phyloP scores from a whole-genome alignment of 768 basidiomycete species.

The Glaciozyma antarctica region DNA sequence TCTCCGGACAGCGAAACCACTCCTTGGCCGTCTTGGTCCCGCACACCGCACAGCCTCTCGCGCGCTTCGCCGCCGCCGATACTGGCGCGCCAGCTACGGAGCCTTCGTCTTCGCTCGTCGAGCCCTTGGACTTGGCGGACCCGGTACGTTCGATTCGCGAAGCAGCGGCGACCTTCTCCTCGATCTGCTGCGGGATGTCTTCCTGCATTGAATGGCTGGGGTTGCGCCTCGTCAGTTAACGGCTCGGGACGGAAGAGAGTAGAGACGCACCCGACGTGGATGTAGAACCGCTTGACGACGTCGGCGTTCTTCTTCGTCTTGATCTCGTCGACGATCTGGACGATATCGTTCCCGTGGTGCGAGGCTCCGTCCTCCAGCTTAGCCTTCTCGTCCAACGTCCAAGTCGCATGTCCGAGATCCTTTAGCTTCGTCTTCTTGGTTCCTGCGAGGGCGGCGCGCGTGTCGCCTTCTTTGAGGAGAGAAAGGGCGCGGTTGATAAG shows the following conservation, averaged over 20 bases:
- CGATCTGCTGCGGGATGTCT: slow-evolving; percentile 28
- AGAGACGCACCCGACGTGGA: slow-evolving; percentile 18
- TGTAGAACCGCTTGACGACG: slow-evolving; percentile 34
- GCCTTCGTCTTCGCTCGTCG: slow-evolving; percentile 23
- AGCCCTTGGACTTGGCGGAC: slow-evolving; percentile 5
- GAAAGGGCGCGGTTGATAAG: slow-evolving; percentile 25
- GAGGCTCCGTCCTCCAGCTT: slow-evolving; percentile 20
- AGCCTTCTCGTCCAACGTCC: slow-evolving; percentile 27
- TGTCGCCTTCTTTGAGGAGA: slow-evolving; percentile 21
- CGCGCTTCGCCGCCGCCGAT: slow-evolving; percentile 5
- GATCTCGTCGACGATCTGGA: slow-evolving; percentile 20
- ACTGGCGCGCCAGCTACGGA: slow-evolving; percentile 20
- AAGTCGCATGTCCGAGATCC: slow-evolving; percentile 23
- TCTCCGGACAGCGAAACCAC: slow-evolving; percentile 34
- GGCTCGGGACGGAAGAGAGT: no score
- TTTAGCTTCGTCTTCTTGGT: slow-evolving; percentile 15
- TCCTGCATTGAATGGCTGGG: slow-evolving; percentile 30
- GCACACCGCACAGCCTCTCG: slow-evolving; percentile 32
- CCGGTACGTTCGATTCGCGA: slow-evolving; percentile 8
- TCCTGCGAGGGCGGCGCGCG: slow-evolving; percentile 3
- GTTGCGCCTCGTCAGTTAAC: background rate
- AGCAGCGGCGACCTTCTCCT: slow-evolving; percentile 26
- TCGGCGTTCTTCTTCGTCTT: slow-evolving; percentile 28
- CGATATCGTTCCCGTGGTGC: slow-evolving; percentile 33
- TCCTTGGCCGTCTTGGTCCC: slow-evolving; percentile 4